Base-by-base conservation (phyloP, 805 yeast genomes). In the Kregervanrija pseudodelftensis region DNA sequence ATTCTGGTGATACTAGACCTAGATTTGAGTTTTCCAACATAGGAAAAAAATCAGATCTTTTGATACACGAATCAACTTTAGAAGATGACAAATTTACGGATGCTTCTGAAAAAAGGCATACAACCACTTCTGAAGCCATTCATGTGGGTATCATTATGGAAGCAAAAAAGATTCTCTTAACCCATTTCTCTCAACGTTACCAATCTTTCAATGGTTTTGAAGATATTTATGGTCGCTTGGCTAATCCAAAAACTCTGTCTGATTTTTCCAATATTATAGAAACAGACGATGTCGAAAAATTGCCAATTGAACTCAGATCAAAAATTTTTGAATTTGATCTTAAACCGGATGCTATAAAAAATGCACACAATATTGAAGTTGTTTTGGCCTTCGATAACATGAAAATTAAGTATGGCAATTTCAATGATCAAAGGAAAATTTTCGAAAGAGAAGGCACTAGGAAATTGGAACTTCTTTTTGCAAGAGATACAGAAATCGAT, bases 1-100 rank as follows among this genome's bases (percentile, higher is more conserved):
- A 86, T 60, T 88, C 96, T 2, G 99, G 99, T 11, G 99, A 93
- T 59, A 87, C 98, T 0, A 76, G 97, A 55, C 99, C 99, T 0
- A 81, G 79, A 50, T 57, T 66, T 3, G 65, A 60, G 40, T 89
- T 89, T 63, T 55, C 67, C 2, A 70, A 66, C 2, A 74, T 86
- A 43, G 98, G 96, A 1, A 48, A 58, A 15, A 61, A 68, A 11
- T 76, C 87, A 28, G 91, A 88, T 57, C 61, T 93, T 40, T 70
- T 93, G 47, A 80, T 93, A 40, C 99, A 93, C 62, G 99, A 93
- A 61, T 90, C 97, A 0, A 87, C 99, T 0, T 74, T 93, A 49
- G 96, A 87, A 46, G 86, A 88, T 60, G 85, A 76, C 31, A 69
- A 88, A 39, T 66, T 72, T 7, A 80, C 76, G 43, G 97, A 89